Percentiles rank a stretch among this genome's conserved stretches.
These are phyloP conservation scores for Turritis glabra DNA, from an alignment of 345 rosid species.

Conservation along the genomic window DNA sequence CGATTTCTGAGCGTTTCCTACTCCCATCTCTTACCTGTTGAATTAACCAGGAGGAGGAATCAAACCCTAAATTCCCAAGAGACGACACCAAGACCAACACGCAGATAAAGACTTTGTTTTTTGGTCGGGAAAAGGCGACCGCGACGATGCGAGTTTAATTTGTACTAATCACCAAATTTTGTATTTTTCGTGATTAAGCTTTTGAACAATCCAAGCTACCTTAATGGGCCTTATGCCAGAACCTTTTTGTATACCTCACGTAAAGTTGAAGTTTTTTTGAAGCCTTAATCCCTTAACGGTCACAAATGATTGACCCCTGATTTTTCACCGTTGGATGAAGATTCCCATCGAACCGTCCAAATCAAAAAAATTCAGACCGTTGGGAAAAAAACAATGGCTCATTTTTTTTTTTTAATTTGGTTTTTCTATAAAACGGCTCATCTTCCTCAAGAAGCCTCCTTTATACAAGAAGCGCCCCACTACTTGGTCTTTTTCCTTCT, in stretches of 20 bases:
- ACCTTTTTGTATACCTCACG: background rate
- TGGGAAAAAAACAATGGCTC: background rate
- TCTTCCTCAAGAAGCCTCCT: slow-evolving; percentile 37
- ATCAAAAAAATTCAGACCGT: slow-evolving; percentile 31
- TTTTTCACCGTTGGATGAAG: slow-evolving; percentile 30
- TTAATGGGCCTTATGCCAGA: no score
- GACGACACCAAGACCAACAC: no score
- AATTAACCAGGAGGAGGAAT: no score
- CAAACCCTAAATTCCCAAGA: no score
- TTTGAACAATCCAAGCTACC: no score
- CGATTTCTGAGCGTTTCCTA: no score
- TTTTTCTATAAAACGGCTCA: background rate
- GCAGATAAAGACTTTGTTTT: no score
- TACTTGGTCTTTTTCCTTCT: background rate
- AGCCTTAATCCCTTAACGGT: slow-evolving; percentile 6
- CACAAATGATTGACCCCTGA: background rate
- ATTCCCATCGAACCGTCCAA: slow-evolving; percentile 2
- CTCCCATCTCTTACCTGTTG: no score
- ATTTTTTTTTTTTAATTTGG: background rate
- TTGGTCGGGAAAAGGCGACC: no score
- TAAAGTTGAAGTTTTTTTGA: background rate
- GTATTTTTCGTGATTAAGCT: no score
- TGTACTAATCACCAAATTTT: no score
- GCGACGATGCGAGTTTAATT: no score
- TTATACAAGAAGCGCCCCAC: background rate